Evolutionary conservation across 768 basidiomycete species (phyloP).

Genomic region (Mrakia gelida): DNA sequence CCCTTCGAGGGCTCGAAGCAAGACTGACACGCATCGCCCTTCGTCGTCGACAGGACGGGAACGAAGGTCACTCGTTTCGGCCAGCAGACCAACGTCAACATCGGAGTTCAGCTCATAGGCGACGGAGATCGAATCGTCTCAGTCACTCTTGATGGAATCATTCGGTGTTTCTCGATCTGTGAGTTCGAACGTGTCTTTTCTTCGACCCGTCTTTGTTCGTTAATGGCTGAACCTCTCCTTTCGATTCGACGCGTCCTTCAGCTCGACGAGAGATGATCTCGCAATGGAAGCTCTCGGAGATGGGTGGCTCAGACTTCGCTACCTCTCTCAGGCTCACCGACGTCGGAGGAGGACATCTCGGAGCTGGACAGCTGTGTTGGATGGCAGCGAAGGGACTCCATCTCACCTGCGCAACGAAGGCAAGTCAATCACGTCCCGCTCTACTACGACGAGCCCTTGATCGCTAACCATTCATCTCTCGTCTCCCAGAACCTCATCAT

Average conservation of each 20-base stretch:
- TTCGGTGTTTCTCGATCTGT: conserved; percentile 87
- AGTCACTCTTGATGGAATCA: conserved; percentile 87
- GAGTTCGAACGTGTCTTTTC: conserved; percentile 41
- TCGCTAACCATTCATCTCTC: not conserved
- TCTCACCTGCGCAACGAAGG: conserved; percentile 56
- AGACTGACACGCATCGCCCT: not conserved
- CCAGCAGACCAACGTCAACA: conserved; percentile 86
- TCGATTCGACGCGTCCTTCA: conserved; percentile 35
- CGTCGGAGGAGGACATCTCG: conserved; percentile 59
- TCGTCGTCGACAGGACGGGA: conserved; percentile 54
- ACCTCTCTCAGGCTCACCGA: conserved; percentile 65
- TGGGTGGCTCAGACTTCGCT: conserved; percentile 64
- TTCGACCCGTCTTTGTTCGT: not conserved
- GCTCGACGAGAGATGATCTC: conserved; percentile 81
- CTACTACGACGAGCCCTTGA: not conserved
- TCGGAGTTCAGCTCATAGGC: conserved; percentile 76
- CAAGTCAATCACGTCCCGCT: not conserved
- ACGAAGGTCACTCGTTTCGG: conserved; percentile 86
- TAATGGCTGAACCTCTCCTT: conserved; percentile 8
- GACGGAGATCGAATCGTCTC: conserved; percentile 75
- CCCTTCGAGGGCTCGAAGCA: not conserved
- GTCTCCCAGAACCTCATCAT: conserved; percentile 37
- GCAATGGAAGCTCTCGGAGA: conserved; percentile 78
- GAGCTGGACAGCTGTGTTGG: conserved; percentile 50
- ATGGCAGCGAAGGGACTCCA: conserved; percentile 84